phyloP scores from a whole-genome alignment of 495 filamentous ascomycete species.

The Oleoguttula mirabilis region DNA sequence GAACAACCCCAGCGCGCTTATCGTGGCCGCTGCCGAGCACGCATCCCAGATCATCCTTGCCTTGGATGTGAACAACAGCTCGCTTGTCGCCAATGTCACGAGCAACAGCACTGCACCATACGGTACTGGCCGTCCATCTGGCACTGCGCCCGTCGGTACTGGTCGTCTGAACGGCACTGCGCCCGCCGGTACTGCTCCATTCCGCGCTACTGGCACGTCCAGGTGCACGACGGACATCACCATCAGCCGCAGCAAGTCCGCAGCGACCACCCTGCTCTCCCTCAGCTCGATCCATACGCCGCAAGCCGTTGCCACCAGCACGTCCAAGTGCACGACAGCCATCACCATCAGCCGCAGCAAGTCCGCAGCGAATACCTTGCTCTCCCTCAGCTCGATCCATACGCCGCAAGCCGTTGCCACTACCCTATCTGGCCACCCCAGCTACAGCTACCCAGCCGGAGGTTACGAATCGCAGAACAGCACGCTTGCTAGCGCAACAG shows the following conservation, averaged over 20 bases:
- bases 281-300: too few relatives aligned
- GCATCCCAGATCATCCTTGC: constrained; percentile 44
- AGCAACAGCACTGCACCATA: background rate
- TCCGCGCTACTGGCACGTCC: background rate
- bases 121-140: background rate
- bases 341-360: constrained; percentile 6
- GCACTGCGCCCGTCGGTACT: background rate
- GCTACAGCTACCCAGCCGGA: background rate
- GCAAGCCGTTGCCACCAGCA: background rate
- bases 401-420: background rate
- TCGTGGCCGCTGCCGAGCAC: constrained; percentile 46
- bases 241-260: constrained; percentile 5
- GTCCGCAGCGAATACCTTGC: too few relatives aligned
- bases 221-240: background rate
- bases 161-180: background rate
- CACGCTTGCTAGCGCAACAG: background rate
- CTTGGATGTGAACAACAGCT: background rate
- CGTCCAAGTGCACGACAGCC: background rate
- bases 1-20: constrained; percentile 48
- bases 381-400: too few relatives aligned
- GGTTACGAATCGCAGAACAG: background rate
- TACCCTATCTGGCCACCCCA: background rate
- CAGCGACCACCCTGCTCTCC: too few relatives aligned
- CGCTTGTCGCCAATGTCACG: background rate
- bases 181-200: background rate